phyloP scores from a whole-genome alignment of 2,329 filamentous ascomycete genomes.

The Talaromyces sp. region DNA sequence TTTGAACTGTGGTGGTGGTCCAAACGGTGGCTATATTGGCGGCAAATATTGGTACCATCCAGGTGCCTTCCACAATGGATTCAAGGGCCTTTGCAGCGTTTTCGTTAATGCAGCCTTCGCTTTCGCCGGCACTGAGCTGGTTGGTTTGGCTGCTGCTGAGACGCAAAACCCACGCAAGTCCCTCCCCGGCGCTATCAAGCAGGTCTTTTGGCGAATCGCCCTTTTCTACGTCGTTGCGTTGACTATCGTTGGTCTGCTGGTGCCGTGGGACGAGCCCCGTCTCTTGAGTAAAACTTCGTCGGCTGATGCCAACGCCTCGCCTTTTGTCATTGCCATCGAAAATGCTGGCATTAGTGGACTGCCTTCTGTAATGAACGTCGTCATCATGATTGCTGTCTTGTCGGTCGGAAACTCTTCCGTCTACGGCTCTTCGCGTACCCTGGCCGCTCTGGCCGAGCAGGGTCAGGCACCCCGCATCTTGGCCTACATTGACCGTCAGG shows the following conservation, averaged over 20 bases:
- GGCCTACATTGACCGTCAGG: constrained; percentile 74
- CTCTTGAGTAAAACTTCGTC: constrained; percentile 53
- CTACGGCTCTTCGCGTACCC: constrained; percentile 83
- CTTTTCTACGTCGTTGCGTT: constrained; percentile 86
- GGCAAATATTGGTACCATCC: constrained; percentile 70
- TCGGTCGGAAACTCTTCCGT: constrained; percentile 89
- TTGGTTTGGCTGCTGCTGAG: constrained; percentile 56
- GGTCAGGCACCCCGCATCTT: constrained; percentile 72
- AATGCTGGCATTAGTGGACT: constrained; percentile 76
- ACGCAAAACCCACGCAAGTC: constrained; percentile 58
- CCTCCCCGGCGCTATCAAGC: constrained; percentile 80
- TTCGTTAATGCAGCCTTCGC: constrained; percentile 60
- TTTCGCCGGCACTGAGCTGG: constrained; percentile 57
- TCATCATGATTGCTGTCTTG: constrained; percentile 84
- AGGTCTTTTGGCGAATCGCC: constrained; percentile 90
- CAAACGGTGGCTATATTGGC: constrained; percentile 70
- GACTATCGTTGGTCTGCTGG: constrained; percentile 72
- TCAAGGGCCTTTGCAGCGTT: constrained; percentile 58
- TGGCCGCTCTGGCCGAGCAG: constrained; percentile 84
- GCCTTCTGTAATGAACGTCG: constrained; percentile 87
- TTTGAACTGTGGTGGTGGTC: constrained; percentile 75
- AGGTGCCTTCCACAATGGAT: constrained; percentile 66
- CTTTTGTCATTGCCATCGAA: constrained; percentile 88
- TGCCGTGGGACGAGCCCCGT: constrained; percentile 62
- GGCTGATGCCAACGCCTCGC: constrained; percentile 70